Conservation (phyloP, 2,329 filamentous ascomycete genomes). For the Cercospora sp. region DNA sequence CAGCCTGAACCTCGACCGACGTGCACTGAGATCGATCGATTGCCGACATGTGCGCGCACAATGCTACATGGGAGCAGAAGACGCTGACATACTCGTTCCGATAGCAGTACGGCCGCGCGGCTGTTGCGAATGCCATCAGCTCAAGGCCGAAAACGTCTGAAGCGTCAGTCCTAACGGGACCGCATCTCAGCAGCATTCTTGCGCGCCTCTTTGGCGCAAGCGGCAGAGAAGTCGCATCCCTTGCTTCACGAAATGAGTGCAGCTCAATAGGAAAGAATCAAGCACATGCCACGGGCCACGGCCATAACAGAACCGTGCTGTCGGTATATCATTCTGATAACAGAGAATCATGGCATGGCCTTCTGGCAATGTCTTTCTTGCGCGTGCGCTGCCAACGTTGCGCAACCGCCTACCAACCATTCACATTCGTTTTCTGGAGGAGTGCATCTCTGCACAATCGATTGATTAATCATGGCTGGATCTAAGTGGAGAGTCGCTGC, state of each 20-base stretch:
- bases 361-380: background rate
- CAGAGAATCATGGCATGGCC: background rate
- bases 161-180: background rate
- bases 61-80: background rate
- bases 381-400: slow-evolving; percentile 1
- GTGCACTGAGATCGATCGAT: background rate
- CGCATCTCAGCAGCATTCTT: background rate
- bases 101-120: background rate
- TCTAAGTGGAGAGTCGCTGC: background rate
- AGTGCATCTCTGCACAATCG: background rate
- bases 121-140: background rate
- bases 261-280: background rate
- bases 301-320: slow-evolving; percentile 9
- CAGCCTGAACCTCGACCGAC: background rate
- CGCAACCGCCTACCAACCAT: background rate
- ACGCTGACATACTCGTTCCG: background rate
- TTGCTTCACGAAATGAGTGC: slow-evolving; percentile 6
- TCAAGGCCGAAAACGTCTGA: background rate
- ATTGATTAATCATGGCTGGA: background rate
- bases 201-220: background rate
- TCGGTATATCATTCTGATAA: background rate
- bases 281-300: slow-evolving; percentile 11
- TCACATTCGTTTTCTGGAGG: background rate
- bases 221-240: background rate
- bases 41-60: background rate